Evolutionary conservation across 768 basidiomycete genomes (phyloP).

Genomic region (Mycena crocata): DNA sequence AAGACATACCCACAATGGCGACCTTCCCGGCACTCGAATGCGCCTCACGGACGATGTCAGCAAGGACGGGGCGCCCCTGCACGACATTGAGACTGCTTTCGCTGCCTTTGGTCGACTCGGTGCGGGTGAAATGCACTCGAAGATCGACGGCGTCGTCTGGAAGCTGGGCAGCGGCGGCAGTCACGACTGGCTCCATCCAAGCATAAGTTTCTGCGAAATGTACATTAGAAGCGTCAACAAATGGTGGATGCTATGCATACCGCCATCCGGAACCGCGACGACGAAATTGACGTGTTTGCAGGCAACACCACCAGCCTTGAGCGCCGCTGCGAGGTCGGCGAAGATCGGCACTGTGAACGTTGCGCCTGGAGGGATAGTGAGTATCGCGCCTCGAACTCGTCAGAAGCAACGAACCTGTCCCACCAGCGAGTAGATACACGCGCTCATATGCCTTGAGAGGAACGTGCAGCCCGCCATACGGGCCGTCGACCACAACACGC

Average conservation of each 20-base stretch:
- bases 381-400: not conserved
- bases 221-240: not conserved
- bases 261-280: slow-evolving; percentile 33
- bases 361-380: slow-evolving; percentile 26
- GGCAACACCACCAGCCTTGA: slow-evolving; percentile 25
- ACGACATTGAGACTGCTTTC: not conserved
- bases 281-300: slow-evolving; percentile 40
- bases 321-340: slow-evolving; percentile 36
- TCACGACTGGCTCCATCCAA: slow-evolving; percentile 36
- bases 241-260: slow-evolving; percentile 20
- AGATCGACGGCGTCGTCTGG: slow-evolving; percentile 10
- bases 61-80: slow-evolving; percentile 37
- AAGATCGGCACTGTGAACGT: slow-evolving; percentile 43
- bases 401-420: slow-evolving; percentile 39
- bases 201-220: slow-evolving; percentile 27
- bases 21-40: slow-evolving; percentile 35
- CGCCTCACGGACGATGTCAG: slow-evolving; percentile 32
- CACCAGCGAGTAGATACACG: slow-evolving; percentile 47
- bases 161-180: slow-evolving; percentile 1
- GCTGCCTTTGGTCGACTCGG: slow-evolving; percentile 25
- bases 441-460: slow-evolving; percentile 41
- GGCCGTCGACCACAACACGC: slow-evolving; percentile 42
- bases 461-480: slow-evolving; percentile 43
- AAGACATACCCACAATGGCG: slow-evolving; percentile 41
- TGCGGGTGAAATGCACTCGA: slow-evolving; percentile 24